Conservation (phyloP, 2,329 filamentous ascomycete genomes). For the Venturia carpophila region DNA sequence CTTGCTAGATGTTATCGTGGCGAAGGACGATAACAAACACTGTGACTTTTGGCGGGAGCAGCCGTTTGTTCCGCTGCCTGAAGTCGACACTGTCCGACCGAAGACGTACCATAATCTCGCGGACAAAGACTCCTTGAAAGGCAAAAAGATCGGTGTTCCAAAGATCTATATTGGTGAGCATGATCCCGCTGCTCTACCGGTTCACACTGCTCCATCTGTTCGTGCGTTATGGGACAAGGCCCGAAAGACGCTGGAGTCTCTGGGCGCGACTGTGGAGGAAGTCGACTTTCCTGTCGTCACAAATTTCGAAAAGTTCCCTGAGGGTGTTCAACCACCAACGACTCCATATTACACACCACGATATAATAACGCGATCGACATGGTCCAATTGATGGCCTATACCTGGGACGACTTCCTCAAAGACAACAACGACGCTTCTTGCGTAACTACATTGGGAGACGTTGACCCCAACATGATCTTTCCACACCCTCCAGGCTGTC, state of each 20-base stretch:
- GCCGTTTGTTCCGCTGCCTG: slow-evolving; percentile 34
- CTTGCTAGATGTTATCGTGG: slow-evolving; percentile 40
- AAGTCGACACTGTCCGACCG: slow-evolving; percentile 25
- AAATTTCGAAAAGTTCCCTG: slow-evolving; percentile 32
- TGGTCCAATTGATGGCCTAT: slow-evolving; percentile 38
- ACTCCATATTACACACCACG: slow-evolving; percentile 33
- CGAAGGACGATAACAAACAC: slow-evolving; percentile 30
- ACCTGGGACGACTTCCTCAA: slow-evolving; percentile 44
- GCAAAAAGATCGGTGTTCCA: slow-evolving; percentile 41
- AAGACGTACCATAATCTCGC: slow-evolving; percentile 27
- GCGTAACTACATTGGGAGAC: slow-evolving; percentile 25
- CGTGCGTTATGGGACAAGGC: slow-evolving; percentile 23
- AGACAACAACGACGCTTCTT: slow-evolving; percentile 32
- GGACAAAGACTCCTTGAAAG: slow-evolving; percentile 28
- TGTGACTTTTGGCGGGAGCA: slow-evolving; percentile 49
- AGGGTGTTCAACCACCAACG: slow-evolving; percentile 23
- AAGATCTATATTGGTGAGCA: slow-evolving; percentile 41
- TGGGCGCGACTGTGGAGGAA: slow-evolving; percentile 35
- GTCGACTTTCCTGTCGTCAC: slow-evolving; percentile 38
- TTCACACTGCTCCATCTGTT: slow-evolving; percentile 31
- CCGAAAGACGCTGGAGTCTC: slow-evolving; percentile 28
- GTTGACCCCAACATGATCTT: slow-evolving; percentile 32
- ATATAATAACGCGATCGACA: slow-evolving; percentile 37
- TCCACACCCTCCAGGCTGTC: slow-evolving; percentile 25
- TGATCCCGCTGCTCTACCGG: slow-evolving; percentile 23